These are phyloP conservation scores for Leptographium galeiforme DNA, from an alignment of 2,329 filamentous ascomycete genomes.

Conservation along the genomic window DNA sequence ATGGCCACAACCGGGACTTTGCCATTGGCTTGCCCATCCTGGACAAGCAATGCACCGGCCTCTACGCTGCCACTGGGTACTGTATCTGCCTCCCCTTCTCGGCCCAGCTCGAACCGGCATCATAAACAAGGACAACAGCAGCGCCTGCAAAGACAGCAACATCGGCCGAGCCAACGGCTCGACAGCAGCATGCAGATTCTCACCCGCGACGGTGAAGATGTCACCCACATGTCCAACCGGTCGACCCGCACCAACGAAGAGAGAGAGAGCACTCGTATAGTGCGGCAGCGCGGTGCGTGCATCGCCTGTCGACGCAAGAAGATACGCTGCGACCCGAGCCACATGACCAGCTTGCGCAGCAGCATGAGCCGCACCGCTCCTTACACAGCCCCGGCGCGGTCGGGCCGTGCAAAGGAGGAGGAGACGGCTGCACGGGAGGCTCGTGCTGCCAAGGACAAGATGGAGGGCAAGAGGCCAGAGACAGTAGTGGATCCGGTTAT, in stretches of 20 bases:
- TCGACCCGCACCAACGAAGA: conserved; percentile 56
- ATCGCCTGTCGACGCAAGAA: conserved; percentile 50
- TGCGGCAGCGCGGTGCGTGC: conserved; percentile 56
- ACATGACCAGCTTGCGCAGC: conserved; percentile 21
- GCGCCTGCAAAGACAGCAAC: neutral
- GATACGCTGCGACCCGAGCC: conserved; percentile 47
- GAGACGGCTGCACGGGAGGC: conserved; percentile 2
- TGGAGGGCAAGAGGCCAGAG: conserved; percentile 6
- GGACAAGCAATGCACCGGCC: neutral
- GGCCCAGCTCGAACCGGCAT: neutral
- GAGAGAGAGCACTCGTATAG: conserved; percentile 51
- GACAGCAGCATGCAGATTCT: conserved; percentile 46
- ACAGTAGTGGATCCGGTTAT: conserved; percentile 1
- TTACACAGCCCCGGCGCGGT: conserved; percentile 2
- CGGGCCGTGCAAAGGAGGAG: conserved; percentile 7
- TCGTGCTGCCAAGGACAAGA: conserved; percentile 5
- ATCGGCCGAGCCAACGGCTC: neutral
- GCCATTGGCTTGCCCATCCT: neutral
- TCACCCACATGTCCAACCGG: conserved; percentile 48
- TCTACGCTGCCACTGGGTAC: neutral
- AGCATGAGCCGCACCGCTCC: conserved; percentile 5
- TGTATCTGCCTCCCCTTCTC: neutral
- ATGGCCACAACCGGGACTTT: neutral
- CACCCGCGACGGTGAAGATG: conserved; percentile 48
- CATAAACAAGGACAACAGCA: neutral